Conservation (phyloP, 2,329 filamentous ascomycete genomes). For the Nemania sp. region DNA sequence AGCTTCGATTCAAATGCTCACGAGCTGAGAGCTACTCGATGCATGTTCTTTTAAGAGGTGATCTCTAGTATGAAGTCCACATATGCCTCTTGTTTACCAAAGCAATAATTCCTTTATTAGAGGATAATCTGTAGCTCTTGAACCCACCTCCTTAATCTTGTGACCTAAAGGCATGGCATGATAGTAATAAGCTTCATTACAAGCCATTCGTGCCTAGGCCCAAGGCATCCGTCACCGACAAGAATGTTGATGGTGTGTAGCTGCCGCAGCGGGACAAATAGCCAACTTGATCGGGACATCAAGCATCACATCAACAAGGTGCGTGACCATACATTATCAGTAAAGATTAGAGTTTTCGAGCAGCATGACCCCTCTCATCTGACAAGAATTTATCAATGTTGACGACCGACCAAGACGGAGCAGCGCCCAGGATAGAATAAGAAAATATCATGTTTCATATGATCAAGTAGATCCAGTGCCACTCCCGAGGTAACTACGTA, state of each 20-base stretch:
- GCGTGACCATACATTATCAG: neutral
- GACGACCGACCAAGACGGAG: neutral
- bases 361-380: neutral
- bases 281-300: neutral
- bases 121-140: too few species aligned
- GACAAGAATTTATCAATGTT: neutral
- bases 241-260: conserved; percentile 1
- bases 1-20: neutral
- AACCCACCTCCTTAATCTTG: neutral
- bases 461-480: conserved; percentile 5
- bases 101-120: too few species aligned
- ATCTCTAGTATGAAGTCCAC: neutral
- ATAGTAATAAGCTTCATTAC: neutral
- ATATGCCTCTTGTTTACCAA: neutral
- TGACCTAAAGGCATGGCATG: conserved; percentile 1
- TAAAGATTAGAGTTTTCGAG: neutral
- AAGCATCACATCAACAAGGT: neutral
- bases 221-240: neutral
- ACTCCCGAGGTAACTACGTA: neutral
- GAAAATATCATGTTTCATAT: neutral
- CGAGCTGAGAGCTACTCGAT: neutral
- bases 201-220: neutral
- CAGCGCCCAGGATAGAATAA: neutral
- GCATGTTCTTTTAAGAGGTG: neutral
- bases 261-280: neutral